Conservation (phyloP, 495 filamentous ascomycete genomes). For the Thermothielavioides terrestris region DNA sequence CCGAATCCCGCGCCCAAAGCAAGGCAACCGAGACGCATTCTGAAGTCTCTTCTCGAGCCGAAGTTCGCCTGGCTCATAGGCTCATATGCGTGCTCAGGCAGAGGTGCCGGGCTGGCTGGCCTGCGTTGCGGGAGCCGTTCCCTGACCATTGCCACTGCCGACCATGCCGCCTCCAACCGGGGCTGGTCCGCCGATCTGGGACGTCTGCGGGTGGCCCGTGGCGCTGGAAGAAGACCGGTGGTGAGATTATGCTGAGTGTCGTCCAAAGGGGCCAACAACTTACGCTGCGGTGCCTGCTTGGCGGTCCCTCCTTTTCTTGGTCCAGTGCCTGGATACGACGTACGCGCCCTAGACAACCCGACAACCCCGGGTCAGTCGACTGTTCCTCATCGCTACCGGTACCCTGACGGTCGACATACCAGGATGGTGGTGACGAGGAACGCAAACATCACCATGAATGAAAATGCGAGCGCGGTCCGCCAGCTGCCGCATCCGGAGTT, state of each 20-base stretch:
- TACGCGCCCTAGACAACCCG: not conserved
- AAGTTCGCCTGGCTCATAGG: too few relatives aligned
- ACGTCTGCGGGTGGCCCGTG: not conserved
- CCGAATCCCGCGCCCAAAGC: too few relatives aligned
- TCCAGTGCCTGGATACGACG: not conserved
- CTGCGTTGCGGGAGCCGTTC: not conserved
- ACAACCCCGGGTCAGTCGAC: too few relatives aligned
- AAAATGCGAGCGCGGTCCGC: constrained; percentile 17
- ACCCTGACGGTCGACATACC: constrained; percentile 1
- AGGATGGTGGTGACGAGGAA: constrained; percentile 17
- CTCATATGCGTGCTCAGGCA: too few relatives aligned
- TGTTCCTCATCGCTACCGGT: not conserved
- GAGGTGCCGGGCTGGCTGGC: too few relatives aligned
- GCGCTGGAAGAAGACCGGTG: not conserved
- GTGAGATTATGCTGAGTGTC: not conserved
- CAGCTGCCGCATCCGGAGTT: constrained; percentile 11
- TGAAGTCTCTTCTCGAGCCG: too few relatives aligned
- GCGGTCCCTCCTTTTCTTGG: not conserved
- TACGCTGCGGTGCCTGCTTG: not conserved
- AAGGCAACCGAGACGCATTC: too few relatives aligned
- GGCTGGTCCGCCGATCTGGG: not conserved
- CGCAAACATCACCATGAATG: constrained; percentile 16
- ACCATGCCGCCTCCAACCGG: not conserved
- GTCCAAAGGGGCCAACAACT: not conserved
- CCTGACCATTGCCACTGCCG: not conserved